Base-by-base conservation (phyloP, 306 rosid species). In the Alnus glutinosa region DNA sequence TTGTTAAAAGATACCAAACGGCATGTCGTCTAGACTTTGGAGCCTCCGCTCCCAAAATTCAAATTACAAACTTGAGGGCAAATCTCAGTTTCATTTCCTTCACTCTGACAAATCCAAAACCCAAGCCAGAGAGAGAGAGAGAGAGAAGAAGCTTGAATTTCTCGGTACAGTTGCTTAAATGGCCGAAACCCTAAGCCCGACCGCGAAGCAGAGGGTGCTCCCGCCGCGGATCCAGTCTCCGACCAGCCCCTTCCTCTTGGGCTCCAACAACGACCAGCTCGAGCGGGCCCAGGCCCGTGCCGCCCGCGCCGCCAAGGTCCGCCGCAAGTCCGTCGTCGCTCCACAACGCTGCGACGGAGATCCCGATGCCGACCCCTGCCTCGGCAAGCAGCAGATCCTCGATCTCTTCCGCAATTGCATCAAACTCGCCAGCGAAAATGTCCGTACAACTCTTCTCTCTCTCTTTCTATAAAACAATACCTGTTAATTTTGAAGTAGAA, bases 351-450 rank as follows among this genome's bases (percentile, higher is more conserved):
- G 48, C 3, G 77, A 71, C 4, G 73, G 77, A 50, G 75, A 78
- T 51, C 58, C 89, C 34, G 87, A 85, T 62, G 83, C 79, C 47
- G 87, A 87, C 63, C 85, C 82, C 9, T 78, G 85, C 79, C 98
- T 95, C 58, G 92, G 86, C 81, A 91, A 89, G 83, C 90, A 86
- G 75, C 99, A 95, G 86, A 93, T 93, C 75, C 78, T 95, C 66
- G 99, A 90, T 81, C 86, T 95, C 82, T 92, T 95, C 81, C 90
- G 93, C n/a, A 93, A 95, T 79, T 95, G 99, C 92, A 95, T 95
- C 70, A 95, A 91, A 87, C 98, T 95, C 71, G 99, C 94, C 18
- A 95, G 99, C 76, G 99, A 95, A 90, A 95, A 93, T 79, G 98
- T 95, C 83, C 30, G 73, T 64, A 19, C 30, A 61, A 8, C 2